A percentile compares a stretch with the other conserved stretches of the same genome.
These are phyloP conservation scores for Fusarium sp. DNA, from an alignment of 2,329 filamentous ascomycete species.

Conservation along the genomic window DNA sequence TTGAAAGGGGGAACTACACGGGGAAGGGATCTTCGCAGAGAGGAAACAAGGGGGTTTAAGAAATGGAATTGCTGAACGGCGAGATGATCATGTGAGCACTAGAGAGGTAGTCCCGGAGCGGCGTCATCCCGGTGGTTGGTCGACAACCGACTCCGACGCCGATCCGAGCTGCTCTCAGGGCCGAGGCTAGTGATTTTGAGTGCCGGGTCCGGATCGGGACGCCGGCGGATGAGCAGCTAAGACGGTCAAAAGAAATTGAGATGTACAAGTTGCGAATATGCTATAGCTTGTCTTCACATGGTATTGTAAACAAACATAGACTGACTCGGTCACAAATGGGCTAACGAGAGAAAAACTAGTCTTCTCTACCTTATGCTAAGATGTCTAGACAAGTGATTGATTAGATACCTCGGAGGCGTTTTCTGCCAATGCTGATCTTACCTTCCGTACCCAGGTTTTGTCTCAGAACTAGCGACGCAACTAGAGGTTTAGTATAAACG, in stretches of 20 bases:
- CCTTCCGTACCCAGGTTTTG: constrained; percentile 4
- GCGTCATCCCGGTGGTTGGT: background rate
- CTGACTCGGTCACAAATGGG: constrained; percentile 1
- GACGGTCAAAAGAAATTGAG: background rate
- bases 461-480: constrained; percentile 20
- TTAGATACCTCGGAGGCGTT: constrained; percentile 27
- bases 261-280: background rate
- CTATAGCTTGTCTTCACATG: background rate
- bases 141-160: constrained; percentile 2
- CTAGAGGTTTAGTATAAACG: constrained; percentile 14
- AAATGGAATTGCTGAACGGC: constrained; percentile 21
- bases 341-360: too few species aligned
- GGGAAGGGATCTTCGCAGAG: constrained; percentile 12
- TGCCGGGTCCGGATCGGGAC: constrained; percentile 22
- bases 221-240: constrained; percentile 5
- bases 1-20: constrained; percentile 1
- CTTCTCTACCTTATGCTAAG: too few species aligned
- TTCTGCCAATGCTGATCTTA: constrained; percentile 15
- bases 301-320: background rate
- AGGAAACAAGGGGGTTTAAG: constrained; percentile 1
- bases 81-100: constrained; percentile 30
- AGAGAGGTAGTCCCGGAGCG: background rate
- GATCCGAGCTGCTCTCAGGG: constrained; percentile 22
- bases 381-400: constrained; percentile 21
- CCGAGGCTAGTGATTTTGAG: constrained; percentile 7